A percentile compares a stretch with the other conserved stretches of the same genome.
Evolutionary conservation across 805 yeast genomes (phyloP).

Genomic region (Wickerhamiella qilinensis): DNA sequence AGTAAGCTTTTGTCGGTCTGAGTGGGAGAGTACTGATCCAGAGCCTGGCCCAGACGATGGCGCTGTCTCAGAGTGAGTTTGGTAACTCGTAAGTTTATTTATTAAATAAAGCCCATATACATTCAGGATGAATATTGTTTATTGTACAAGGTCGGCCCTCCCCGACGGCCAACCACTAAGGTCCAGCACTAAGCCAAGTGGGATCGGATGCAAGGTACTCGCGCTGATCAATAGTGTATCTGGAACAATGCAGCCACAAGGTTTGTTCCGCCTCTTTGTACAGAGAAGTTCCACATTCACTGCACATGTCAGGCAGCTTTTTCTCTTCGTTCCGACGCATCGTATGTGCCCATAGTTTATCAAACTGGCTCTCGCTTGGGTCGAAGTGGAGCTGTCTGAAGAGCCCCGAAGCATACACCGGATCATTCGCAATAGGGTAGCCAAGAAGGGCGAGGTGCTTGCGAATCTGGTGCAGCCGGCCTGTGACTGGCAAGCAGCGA

Average conservation of each 20-base stretch:
- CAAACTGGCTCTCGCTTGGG: constrained; percentile 9
- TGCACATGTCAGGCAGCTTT: constrained; percentile 10
- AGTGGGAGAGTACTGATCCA: too few relatives aligned
- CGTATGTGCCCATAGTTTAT: constrained; percentile 2
- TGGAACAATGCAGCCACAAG: constrained; percentile 14
- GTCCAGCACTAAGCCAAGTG: too few relatives aligned
- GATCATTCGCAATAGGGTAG: constrained; percentile 79
- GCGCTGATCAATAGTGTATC: constrained; percentile 8
- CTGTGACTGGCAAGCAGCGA: constrained; percentile 68
- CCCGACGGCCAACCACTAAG: too few relatives aligned
- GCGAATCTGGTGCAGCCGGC: constrained; percentile 88
- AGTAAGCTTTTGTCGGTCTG: too few relatives aligned
- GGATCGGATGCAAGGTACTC: not conserved
- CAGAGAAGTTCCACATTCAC: constrained; percentile 12
- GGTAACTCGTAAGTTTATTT: too few relatives aligned
- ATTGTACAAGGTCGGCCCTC: too few relatives aligned
- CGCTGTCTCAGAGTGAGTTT: too few relatives aligned
- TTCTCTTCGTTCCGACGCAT: constrained; percentile 6
- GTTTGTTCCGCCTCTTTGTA: constrained; percentile 3
- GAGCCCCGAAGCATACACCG: constrained; percentile 41
- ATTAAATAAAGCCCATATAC: too few relatives aligned
- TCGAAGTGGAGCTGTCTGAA: constrained; percentile 5
- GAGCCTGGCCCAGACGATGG: too few relatives aligned
- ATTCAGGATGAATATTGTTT: too few relatives aligned
- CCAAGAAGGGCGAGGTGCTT: constrained; percentile 80